Base-by-base conservation (phyloP, 495 filamentous ascomycete genomes). In the Penicillium samsonianum region DNA sequence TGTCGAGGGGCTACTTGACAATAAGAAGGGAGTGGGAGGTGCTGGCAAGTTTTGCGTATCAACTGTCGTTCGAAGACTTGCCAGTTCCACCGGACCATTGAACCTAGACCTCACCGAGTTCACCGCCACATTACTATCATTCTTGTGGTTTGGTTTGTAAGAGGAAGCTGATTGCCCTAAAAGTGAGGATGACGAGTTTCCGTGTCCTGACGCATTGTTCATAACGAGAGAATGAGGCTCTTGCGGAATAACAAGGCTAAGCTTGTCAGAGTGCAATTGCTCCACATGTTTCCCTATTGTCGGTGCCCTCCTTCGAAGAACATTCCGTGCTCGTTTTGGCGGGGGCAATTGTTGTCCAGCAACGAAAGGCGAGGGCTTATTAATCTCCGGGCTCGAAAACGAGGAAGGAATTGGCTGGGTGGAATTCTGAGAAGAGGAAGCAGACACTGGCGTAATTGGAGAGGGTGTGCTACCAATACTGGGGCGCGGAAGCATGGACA, bases 1-100 rank as follows among this genome's bases (percentile, higher is more conserved):
- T 33, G 92, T 97, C n/a, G 94, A 97, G 42, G 93, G 91, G 56
- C 89, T 97, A 55, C 85, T 89, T 54, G 87, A 87, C 57, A 88
- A 84, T 53, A 84, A 83, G 23, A 82, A 72, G 11, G 87, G 84
- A n/a, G 85, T 87, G 14, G 85, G 83, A 14, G 84, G 85, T 11
- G 85, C 85, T 35, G 87, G 82, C 26, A 87, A 72, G 57, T 87
- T 84, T 51, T 85, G 79, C 5, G 82, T 86, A 17, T 73, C 67
- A 17, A 77, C 51, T 4, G 63, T 67, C n/a, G 73, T 78, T n/a
- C 75, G 60, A 42, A 79, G 72, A 41, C 77, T 78, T 37, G 75
- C 74, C 50, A 79, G 53, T 55, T 79, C 77, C 26, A 68, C 70
- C 16, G 75, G 77, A 10, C 66, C 74, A 26, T 68, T 5, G 37